phyloP scores from a whole-genome alignment of 768 basidiomycete species.

The Boletus sensibilis region DNA sequence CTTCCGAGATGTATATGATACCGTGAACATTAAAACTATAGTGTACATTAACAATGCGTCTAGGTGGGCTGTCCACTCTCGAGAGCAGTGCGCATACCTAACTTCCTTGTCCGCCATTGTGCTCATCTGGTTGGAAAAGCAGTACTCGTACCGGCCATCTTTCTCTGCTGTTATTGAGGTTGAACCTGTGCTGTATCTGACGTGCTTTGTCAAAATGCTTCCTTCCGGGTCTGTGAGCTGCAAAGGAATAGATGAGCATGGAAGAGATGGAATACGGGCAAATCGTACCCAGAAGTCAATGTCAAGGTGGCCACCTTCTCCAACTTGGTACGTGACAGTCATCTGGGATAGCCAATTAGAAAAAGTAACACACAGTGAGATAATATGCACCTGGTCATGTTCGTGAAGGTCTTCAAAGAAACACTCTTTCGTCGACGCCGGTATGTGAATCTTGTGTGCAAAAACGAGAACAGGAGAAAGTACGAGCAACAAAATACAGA shows the following conservation, averaged over 20 bases:
- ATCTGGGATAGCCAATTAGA: conserved; percentile 53
- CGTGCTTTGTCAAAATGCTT: conserved; percentile 69
- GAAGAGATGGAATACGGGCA: not conserved
- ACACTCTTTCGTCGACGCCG: conserved; percentile 84
- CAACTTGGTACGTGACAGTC: conserved; percentile 99
- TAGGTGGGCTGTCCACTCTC: not conserved
- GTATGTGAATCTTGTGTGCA: conserved; percentile 72
- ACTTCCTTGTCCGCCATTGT: conserved; percentile 94
- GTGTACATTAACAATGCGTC: not conserved
- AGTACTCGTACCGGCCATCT: conserved; percentile 91
- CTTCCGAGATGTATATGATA: conserved; percentile 88
- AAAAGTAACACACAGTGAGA: not conserved
- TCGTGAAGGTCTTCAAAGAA: conserved; percentile 94
- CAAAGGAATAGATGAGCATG: conserved; percentile 9
- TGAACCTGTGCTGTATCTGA: conserved; percentile 87
- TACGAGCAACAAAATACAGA: conserved; percentile 41
- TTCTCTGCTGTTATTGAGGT: conserved; percentile 81
- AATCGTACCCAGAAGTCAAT: conserved; percentile 90
- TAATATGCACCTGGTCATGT: conserved; percentile 72
- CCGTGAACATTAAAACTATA: conserved; percentile 96
- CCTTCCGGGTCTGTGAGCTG: conserved; percentile 82
- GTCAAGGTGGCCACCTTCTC: conserved; percentile 93
- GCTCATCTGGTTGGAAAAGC: conserved; percentile 99
- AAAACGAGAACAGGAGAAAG: conserved; percentile 38
- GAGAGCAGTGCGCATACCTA: conserved; percentile 49